A percentile compares a stretch with the other conserved stretches of the same genome.
These are phyloP conservation scores for Colletotrichum sp. DNA, from an alignment of 2,329 filamentous ascomycete species.

Conservation along the genomic window DNA sequence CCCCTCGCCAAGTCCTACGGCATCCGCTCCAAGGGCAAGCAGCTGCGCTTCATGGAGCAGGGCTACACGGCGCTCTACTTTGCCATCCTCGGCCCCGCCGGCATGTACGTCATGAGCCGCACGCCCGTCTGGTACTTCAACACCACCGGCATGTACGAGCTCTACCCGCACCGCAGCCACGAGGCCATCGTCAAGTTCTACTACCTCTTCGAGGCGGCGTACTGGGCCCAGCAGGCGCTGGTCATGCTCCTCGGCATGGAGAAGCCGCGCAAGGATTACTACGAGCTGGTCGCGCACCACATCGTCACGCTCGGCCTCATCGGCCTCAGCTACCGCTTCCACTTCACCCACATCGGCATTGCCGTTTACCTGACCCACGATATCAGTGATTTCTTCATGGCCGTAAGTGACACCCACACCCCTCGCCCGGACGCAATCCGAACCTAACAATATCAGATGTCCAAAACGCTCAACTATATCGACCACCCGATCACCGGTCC, in stretches of 20 bases:
- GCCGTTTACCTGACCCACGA: conserved; percentile 79
- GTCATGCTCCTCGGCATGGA: conserved; percentile 73
- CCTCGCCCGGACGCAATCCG: background rate
- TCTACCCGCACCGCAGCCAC: conserved; percentile 71
- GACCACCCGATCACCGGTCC: conserved; percentile 65
- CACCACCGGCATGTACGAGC: conserved; percentile 73
- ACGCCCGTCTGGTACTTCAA: conserved; percentile 80
- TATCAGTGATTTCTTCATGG: conserved; percentile 77
- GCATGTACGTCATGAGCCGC: conserved; percentile 72
- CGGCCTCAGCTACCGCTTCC: conserved; percentile 73
- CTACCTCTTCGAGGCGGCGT: conserved; percentile 75
- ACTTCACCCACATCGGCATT: conserved; percentile 78
- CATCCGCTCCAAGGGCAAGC: conserved; percentile 67
- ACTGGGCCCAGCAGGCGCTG: conserved; percentile 77
- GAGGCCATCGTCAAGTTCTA: conserved; percentile 74
- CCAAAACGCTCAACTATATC: conserved; percentile 76
- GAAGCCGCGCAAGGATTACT: conserved; percentile 77
- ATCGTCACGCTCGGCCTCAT: conserved; percentile 74
- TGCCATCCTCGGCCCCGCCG: conserved; percentile 68
- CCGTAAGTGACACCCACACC: conserved; percentile 52
- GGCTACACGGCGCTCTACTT: conserved; percentile 78
- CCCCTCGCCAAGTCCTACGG: conserved; percentile 65
- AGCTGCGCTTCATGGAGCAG: conserved; percentile 77
- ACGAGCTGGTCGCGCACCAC: conserved; percentile 75
- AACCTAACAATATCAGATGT: conserved; percentile 48